Evolutionary conservation across 2,329 filamentous ascomycete genomes (phyloP), one percentile per base, ranked within the genome.

Genomic region (Amphichorda felina): DNA sequence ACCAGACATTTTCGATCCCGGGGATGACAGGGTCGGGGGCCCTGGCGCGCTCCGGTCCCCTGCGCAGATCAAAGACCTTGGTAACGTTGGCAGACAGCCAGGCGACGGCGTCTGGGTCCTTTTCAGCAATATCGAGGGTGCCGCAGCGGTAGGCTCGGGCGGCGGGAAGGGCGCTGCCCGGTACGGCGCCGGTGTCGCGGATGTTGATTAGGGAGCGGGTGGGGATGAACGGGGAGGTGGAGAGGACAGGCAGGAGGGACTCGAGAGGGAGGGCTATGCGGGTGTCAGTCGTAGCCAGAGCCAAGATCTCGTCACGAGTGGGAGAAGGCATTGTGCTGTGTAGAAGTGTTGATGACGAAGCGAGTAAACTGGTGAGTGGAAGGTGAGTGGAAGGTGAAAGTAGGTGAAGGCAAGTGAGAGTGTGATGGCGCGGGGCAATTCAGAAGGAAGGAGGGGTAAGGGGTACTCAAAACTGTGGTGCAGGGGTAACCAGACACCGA

Each of bases 61-160:
- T 63, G 29, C 70, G 61, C 38, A 75, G 51, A 49, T 74, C 71
- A 45, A 72, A 72, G 34, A 75, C 45, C 38, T 57, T 59, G 39
- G 51, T 55, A 31, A 72, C 50, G 32, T 56, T 50, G 14, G 44
- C 45, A 6, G 49, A 45, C 4, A 70, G 44, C 45, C 55, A 57
- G 5, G 56, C 56, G 8, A 50, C 27, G 5, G 55, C 46, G n/a
- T 50, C 45, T 8, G 50, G 47, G 38, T 56, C 53, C 14, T 38
- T 15, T 21, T 39, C 38, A 5, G 45, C 55, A 2, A 53, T 43
- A 33, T 49, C 47, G 10, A 72, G 56, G 13, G 59, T 58, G 28
- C 66, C 68, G 39, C 60, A 64, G 41, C 68, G 66, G 51, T 60
- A 71, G 42, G 57, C 54, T 36, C 58, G 59, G 18, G 59, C 57